Percentiles rank a stretch among this genome's conserved stretches.
Evolutionary conservation across 176 grass and related monocot genomes (phyloP).

Genomic region (Zoysia pacifica): DNA sequence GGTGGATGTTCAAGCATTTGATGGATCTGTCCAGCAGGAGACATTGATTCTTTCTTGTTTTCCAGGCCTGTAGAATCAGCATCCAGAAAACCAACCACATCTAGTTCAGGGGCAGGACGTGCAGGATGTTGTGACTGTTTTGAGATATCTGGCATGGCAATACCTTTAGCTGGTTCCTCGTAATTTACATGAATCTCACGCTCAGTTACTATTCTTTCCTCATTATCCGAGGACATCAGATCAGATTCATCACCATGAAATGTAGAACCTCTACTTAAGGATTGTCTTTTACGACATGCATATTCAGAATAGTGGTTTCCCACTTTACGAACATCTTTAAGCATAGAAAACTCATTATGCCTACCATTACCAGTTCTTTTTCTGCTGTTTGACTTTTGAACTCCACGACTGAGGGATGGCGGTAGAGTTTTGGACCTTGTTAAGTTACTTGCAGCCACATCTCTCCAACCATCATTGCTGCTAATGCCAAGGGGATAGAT

Average conservation of each 20-base stretch:
- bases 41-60: conserved; percentile 16
- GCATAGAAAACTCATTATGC: conserved; percentile 71
- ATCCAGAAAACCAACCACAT: conserved; percentile 20
- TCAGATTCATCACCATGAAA: conserved; percentile 38
- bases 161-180: conserved; percentile 50
- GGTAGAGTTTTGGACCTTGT: conserved; percentile 76
- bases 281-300: conserved; percentile 40
- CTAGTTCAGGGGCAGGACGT: conserved; percentile 38
- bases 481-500: conserved; percentile 50
- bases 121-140: conserved; percentile 36
- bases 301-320: conserved; percentile 56
- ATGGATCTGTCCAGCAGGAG: conserved; percentile 35
- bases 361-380: conserved; percentile 52
- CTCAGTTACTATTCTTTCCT: conserved; percentile 51
- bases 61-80: conserved; percentile 32
- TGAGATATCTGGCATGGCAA: conserved; percentile 31
- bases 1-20: conserved; percentile 39
- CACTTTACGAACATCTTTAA: conserved; percentile 82
- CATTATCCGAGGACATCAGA: conserved; percentile 28
- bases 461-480: conserved; percentile 68
- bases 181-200: conserved; percentile 80
- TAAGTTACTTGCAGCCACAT: conserved; percentile 52
- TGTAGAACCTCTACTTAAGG: conserved; percentile 33
- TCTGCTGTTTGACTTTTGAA: conserved; percentile 61
- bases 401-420: conserved; percentile 43